phyloP scores from a whole-genome alignment of 441 rosid genomes.

The Syzygium malaccense region DNA sequence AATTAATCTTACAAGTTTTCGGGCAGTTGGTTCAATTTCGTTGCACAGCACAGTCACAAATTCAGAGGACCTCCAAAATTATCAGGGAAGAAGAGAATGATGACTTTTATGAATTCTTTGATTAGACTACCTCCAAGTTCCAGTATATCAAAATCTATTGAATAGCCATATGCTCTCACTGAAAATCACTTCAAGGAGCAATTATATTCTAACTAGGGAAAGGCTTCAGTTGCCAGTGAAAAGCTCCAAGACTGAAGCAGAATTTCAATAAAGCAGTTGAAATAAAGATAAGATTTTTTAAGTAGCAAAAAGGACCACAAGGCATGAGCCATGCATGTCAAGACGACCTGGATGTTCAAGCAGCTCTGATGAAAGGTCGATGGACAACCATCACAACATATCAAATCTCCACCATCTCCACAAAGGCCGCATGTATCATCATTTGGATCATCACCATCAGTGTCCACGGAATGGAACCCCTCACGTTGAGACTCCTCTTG shows the following conservation, averaged over 20 bases:
- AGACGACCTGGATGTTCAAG: constrained; percentile 66
- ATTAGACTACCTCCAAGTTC: neutral
- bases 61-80: neutral
- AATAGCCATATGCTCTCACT: neutral
- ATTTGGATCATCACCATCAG: constrained; percentile 84
- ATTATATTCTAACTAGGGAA: neutral
- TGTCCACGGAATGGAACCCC: constrained; percentile 49
- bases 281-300: neutral
- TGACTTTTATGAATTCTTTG: neutral
- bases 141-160: neutral
- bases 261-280: neutral
- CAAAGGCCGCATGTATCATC: constrained; percentile 97
- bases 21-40: neutral
- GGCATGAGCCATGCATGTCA: neutral
- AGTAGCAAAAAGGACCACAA: neutral
- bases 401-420: constrained; percentile 98
- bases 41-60: neutral
- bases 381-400: constrained; percentile 97
- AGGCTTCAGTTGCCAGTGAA: neutral
- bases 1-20: neutral
- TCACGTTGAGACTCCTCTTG: constrained; percentile 44
- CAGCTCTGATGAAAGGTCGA: constrained; percentile 95
- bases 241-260: neutral
- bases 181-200: neutral
- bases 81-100: neutral